phyloP scores from a whole-genome alignment of 2,329 filamentous ascomycete species.

The Cladosporium austrohemisphaericum region DNA sequence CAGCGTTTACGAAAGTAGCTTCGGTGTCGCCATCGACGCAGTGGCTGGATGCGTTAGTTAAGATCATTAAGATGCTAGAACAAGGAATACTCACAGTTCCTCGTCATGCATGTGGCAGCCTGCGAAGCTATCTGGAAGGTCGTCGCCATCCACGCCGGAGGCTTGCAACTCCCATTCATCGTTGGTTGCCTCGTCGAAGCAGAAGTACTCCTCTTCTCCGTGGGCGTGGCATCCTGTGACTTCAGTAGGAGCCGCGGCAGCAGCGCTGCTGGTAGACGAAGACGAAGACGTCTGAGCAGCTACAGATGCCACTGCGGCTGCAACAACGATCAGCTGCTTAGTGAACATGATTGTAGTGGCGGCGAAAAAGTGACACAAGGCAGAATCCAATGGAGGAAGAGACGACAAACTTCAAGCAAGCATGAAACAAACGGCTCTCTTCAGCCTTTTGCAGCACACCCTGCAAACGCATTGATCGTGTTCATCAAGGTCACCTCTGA shows the following conservation, averaged over 20 bases:
- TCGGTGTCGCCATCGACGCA: constrained; percentile 1
- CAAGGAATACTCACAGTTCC: background rate
- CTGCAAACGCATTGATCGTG: background rate
- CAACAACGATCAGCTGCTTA: background rate
- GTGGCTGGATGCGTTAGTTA: background rate
- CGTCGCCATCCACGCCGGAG: background rate
- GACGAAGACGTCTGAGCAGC: constrained; percentile 1
- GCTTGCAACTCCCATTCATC: constrained; percentile 8
- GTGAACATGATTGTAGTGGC: background rate
- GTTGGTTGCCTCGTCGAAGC: background rate
- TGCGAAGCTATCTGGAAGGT: constrained; percentile 1
- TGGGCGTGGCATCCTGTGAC: constrained; percentile 8
- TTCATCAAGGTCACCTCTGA: constrained; percentile 4
- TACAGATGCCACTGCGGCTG: background rate
- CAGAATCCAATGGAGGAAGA: background rate
- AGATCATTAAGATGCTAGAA: too few relatives aligned
- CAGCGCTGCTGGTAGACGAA: constrained; percentile 1
- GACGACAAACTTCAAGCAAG: background rate
- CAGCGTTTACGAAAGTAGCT: background rate
- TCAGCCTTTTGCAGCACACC: background rate
- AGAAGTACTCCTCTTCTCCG: background rate
- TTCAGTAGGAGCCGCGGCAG: background rate
- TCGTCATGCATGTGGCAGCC: constrained; percentile 10
- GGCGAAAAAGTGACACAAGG: background rate
- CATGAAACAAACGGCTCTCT: background rate